Evolutionary conservation across 2,329 filamentous ascomycete species (phyloP), one percentile per base, ranked within the genome.

Genomic region (Corynespora cassiicola): DNA sequence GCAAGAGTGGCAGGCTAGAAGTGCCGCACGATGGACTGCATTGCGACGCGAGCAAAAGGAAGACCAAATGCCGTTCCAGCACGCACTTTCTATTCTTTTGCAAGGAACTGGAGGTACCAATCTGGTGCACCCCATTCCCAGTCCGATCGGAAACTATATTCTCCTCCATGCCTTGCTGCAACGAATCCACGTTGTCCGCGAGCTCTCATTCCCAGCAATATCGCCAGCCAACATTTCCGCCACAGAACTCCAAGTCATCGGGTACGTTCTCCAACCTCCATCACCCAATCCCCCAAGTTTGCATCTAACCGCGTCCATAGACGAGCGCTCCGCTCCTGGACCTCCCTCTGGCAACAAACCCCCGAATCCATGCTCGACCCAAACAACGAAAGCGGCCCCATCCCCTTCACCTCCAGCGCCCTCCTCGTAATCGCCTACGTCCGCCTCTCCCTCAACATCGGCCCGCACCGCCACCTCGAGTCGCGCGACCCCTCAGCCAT

Each of bases 341-440:
- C 64, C 6, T 60, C 57, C 1, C 43, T 63, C 5, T 67, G 63
- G 62, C 61, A 63, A 34, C 61, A 62, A 20, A 59, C 62, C 2
- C 61, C 64, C 1, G 63, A 68, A 39, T 66, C 61, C 0, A 65
- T 61, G 10, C 51, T 68, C 0, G 65, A 69, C 25, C 63, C 64
- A 1, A 65, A 65, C 30, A 65, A 68, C 31, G 56, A 62, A 10
- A 65, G 63, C 28, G 63, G 65, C 0, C 65, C 65, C 0, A 63
- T 68, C 5, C 61, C 63, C 0, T 68, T 68, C 41, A 77, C 73
- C 0, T 76, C 74, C 2, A 75, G 70, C 31, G 71, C 74, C 0
- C 61, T 77, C 0, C 60, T 76, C 0, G 70, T 70, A 0, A 63
- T 77, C 0, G 75, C 75, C 1, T 77, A 76, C 39, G 68, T 74